Base-by-base conservation (phyloP, 352 stramenopile genomes). In the Globisporangium spiculum region DNA sequence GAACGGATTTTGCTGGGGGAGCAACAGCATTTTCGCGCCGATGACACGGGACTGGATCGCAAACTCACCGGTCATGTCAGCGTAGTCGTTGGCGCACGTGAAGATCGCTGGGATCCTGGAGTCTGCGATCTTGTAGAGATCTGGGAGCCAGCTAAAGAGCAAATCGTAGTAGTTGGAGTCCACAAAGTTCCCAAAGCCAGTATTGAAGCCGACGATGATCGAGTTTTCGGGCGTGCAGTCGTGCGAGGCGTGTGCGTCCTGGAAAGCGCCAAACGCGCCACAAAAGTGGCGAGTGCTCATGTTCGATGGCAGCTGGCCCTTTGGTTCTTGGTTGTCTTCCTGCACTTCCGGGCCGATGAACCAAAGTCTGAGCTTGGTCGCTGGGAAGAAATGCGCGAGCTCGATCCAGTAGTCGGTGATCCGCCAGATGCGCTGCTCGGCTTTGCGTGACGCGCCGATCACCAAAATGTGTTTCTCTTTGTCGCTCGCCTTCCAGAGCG, bases 31-130 rank as follows among this genome's bases (percentile, higher is more conserved):
- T 2, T 88, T 84, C 22, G 81, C 75, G 0, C 83, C 82, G 27
- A 94, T n/a, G 14, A 91, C 66, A 0, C 81, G 79, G 18, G 80
- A 88, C 54, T 91, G 84, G 24, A 92, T 73, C 0, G 78, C 86
- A 58, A 94, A 92, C 69, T 93, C 85, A 30, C 85, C 81, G 48
- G 87, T 94, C 81, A 92, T 85, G 32, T 92, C 86, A 16, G 82
- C 81, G 53, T 91, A 93, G 64, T 91, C 84, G 60, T 92, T 92
- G 2, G 85, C 85, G 41, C 85, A 93, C 22, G 85, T 88, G 66
- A 93, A 93, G 53, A 92, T 77, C 0, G 81, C 74, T 7, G 80
- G 80, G 53, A 92, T 83, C 9, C 52, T 68, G 1, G 82, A 80
- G 20, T 81, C 76, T 0, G 78, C 79, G 56, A 92, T 88, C 8